Evolutionary conservation across 2,329 filamentous ascomycete species (phyloP).

Genomic region (Diaporthe sp.): DNA sequence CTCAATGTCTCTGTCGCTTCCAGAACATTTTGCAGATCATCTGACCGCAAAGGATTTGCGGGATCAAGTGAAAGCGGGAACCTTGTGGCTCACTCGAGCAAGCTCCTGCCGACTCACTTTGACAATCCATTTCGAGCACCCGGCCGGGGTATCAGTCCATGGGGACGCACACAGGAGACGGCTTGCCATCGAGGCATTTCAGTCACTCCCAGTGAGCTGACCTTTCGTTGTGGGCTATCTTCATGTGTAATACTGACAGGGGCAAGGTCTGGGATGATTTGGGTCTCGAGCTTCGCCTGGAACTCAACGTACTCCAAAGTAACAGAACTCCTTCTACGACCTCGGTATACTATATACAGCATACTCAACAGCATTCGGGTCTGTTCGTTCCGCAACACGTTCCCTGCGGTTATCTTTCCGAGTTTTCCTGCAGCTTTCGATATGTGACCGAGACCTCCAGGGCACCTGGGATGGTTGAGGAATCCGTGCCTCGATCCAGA

Average conservation of each 20-base stretch:
- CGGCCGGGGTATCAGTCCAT: background rate
- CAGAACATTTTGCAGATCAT: background rate
- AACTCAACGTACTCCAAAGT: constrained; percentile 25
- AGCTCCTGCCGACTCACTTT: constrained; percentile 34
- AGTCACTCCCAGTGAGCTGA: constrained; percentile 5
- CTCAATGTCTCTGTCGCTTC: constrained; percentile 26
- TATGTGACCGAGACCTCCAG: background rate
- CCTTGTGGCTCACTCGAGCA: constrained; percentile 37
- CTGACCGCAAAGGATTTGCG: constrained; percentile 27
- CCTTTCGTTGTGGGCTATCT: background rate
- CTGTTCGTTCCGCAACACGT: constrained; percentile 30
- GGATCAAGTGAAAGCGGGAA: constrained; percentile 34
- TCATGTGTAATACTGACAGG: background rate
- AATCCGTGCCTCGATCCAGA: background rate
- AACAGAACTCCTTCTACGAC: background rate
- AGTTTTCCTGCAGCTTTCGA: constrained; percentile 24
- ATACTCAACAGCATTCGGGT: constrained; percentile 4
- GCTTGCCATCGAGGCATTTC: constrained; percentile 17
- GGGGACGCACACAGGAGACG: background rate
- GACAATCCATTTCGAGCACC: constrained; percentile 15
- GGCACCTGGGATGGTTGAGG: background rate
- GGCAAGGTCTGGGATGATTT: constrained; percentile 34
- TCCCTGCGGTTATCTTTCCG: constrained; percentile 29
- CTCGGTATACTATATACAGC: constrained; percentile 36
- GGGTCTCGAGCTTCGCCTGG: constrained; percentile 32